Evolutionary conservation across 495 filamentous ascomycete genomes (phyloP), one percentile per base, ranked within the genome.

Genomic region (Opeltia flavorubescens): DNA sequence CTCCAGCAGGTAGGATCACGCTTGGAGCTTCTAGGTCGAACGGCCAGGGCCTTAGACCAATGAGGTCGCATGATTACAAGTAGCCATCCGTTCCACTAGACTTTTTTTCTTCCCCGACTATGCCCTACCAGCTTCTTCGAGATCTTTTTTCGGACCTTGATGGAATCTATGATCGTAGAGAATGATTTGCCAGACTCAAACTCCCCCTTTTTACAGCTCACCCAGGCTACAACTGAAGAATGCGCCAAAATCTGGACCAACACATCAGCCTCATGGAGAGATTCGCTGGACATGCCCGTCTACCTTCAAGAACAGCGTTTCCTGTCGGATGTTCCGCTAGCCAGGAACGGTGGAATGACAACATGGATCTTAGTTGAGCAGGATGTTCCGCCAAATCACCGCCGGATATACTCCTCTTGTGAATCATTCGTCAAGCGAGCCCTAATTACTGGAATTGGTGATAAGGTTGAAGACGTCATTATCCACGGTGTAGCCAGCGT

Each of bases 401-500:
- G 46, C 20, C 55, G 30, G 8, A 50, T 57, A 13, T 27, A 55
- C 27, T 45, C 39, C 35, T 50, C 48, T 13, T 55, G 53, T 30
- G 55, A 57, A 28, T 52, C 44, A 25, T 48, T 55, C 18, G 44
- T 17, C 12, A 57, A 55, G 18, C 33, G 48, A 5, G 15, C 52
- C 13, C 40, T 55, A 2, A 44, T 33, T 13, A 47, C 33, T 33
- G 34, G 44, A 21, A 31, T 11, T 2, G 27, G 40, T 12, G 51
- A 46, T 17, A 43, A 50, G 5, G 36, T 53, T 24, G n/a, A n/a
- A 11, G 52, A 57, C 5, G 24, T 31, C 15, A 53, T 55, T 18
- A 39, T 57, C 9, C 49, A 52, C 28, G 52, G 53, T 11, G 28
- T 55, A 4, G 55, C 53, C 23, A 57, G 54, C 39, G 52, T 57